phyloP scores from a whole-genome alignment of 352 stramenopile genomes.

The Pythium chondricola region DNA sequence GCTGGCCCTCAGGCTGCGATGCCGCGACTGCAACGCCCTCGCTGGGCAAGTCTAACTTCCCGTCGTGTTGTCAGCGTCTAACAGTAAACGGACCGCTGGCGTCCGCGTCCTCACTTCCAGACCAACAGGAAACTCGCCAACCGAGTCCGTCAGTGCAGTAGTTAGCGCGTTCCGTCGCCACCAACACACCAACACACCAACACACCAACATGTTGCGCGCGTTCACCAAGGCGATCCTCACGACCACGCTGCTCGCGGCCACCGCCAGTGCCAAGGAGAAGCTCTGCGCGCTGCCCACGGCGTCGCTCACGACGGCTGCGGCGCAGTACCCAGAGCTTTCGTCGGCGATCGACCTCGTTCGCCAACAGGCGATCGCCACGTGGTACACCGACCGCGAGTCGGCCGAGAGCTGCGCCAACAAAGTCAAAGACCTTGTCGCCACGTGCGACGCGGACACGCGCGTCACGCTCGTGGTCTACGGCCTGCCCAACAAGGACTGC shows the following conservation, averaged over 20 bases:
- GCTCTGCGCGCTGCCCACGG: constrained; percentile 42
- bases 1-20: too few species aligned
- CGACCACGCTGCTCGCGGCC: constrained; percentile 3
- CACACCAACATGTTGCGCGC: constrained; percentile 8
- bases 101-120: too few species aligned
- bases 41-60: too few species aligned
- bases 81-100: too few species aligned
- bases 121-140: too few species aligned
- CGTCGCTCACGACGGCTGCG: constrained; percentile 39
- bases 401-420: constrained; percentile 31
- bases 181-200: too few species aligned
- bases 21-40: too few species aligned
- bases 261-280: constrained; percentile 8
- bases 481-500: constrained; percentile 69
- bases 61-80: too few species aligned
- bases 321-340: constrained; percentile 27
- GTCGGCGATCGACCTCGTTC: constrained; percentile 43
- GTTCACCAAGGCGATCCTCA: constrained; percentile 4
- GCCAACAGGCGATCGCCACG: constrained; percentile 50
- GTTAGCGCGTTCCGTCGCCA: too few species aligned
- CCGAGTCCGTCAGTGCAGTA: too few species aligned
- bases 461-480: constrained; percentile 59
- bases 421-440: constrained; percentile 18
- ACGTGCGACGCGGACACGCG: constrained; percentile 34
- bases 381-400: constrained; percentile 56